Conservation (phyloP, 2,329 filamentous ascomycete species). For the Fusarium heterosporum region DNA sequence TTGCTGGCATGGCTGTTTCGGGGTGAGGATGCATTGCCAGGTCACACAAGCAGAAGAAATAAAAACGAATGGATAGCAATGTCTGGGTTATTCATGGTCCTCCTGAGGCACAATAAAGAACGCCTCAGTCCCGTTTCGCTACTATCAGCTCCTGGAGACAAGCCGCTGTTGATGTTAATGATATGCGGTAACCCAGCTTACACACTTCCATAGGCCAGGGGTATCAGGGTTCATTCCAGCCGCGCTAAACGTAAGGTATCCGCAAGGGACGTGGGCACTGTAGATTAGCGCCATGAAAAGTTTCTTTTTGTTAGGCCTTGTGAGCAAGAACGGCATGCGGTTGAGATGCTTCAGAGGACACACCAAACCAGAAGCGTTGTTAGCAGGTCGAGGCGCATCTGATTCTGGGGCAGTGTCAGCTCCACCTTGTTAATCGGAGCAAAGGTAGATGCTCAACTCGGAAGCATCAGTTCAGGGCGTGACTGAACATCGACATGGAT, state of each 20-base stretch:
- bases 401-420: conserved; percentile 12
- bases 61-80: not conserved
- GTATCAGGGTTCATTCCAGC: conserved; percentile 19
- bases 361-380: conserved; percentile 34
- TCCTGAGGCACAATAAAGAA: conserved; percentile 1
- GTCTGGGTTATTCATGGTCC: not conserved
- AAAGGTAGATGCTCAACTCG: not conserved
- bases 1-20: conserved; percentile 26
- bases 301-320: conserved; percentile 33
- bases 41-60: conserved; percentile 32
- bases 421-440: conserved; percentile 13
- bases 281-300: conserved; percentile 25
- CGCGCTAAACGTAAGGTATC: conserved; percentile 31
- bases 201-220: not conserved
- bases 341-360: conserved; percentile 26
- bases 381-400: conserved; percentile 22
- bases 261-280: conserved; percentile 36
- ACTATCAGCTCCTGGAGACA: not conserved
- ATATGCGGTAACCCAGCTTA: not conserved
- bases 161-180: conserved; percentile 4
- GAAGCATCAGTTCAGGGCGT: not conserved
- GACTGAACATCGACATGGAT: not conserved
- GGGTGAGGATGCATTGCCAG: conserved; percentile 36
- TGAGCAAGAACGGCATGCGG: conserved; percentile 16
- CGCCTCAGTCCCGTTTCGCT: not conserved